A percentile compares a stretch with the other conserved stretches of the same genome.
Conservation (phyloP, 352 stramenopile genomes). For the Globisporangium iwayamae region DNA sequence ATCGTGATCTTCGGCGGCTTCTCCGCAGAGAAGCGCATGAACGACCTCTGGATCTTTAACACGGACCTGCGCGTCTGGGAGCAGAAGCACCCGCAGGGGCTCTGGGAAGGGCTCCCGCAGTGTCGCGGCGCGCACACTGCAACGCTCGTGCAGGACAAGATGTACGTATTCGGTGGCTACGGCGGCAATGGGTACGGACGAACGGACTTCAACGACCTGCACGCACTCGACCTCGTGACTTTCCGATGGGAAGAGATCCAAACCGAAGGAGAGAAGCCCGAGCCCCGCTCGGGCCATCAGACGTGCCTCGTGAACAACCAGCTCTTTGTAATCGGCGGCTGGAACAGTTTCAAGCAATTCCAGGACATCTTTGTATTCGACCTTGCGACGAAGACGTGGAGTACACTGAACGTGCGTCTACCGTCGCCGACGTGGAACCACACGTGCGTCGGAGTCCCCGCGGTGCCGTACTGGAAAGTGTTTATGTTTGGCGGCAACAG, state of each 20-base stretch:
- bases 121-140: slow-evolving; percentile 91
- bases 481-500: slow-evolving; percentile 97
- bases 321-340: slow-evolving; percentile 94
- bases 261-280: slow-evolving; percentile 86
- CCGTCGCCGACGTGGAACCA: slow-evolving; percentile 92
- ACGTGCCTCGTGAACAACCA: slow-evolving; percentile 87
- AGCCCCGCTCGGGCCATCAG: slow-evolving; percentile 92
- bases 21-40: slow-evolving; percentile 90
- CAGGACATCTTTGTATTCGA: slow-evolving; percentile 95
- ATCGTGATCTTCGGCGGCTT: slow-evolving; percentile 96
- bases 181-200: slow-evolving; percentile 93
- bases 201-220: slow-evolving; percentile 95
- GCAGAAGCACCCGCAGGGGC: slow-evolving; percentile 82
- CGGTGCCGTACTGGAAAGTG: slow-evolving; percentile 97
- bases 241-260: slow-evolving; percentile 90
- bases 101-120: slow-evolving; percentile 88
- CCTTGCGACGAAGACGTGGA: slow-evolving; percentile 85
- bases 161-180: slow-evolving; percentile 96
- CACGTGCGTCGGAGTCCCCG: slow-evolving; percentile 89
- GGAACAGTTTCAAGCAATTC: slow-evolving; percentile 95
- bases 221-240: slow-evolving; percentile 87
- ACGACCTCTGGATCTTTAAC: slow-evolving; percentile 97
- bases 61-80: slow-evolving; percentile 92
- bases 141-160: slow-evolving; percentile 84
- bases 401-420: slow-evolving; percentile 43